A percentile compares a stretch with the other conserved stretches of the same genome.
These are phyloP conservation scores for Simplicillium aogashimaense DNA, from an alignment of 2,329 filamentous ascomycete species.

Conservation along the genomic window DNA sequence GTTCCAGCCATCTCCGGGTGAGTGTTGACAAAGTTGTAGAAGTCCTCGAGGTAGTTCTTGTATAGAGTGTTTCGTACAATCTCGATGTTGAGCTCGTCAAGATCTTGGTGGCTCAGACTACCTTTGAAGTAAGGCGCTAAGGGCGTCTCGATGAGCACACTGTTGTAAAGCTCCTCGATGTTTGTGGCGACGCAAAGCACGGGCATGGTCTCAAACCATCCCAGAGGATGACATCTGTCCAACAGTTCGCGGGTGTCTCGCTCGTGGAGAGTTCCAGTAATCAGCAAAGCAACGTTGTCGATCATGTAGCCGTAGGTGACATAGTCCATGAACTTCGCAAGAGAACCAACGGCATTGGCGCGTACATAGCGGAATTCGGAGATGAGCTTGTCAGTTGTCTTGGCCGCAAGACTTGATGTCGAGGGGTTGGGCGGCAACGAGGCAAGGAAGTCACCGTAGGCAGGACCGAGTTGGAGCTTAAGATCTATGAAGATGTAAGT, in stretches of 20 bases:
- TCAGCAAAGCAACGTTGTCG: conserved; percentile 95
- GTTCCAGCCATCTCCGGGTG: conserved; percentile 79
- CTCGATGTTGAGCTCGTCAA: conserved; percentile 98
- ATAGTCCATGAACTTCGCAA: conserved; percentile 95
- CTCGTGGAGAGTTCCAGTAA: conserved; percentile 95
- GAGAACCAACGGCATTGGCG: conserved; percentile 82
- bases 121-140: conserved; percentile 96
- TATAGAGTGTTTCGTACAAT: conserved; percentile 97
- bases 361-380: conserved; percentile 95
- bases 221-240: conserved; percentile 90
- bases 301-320: conserved; percentile 99
- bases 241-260: conserved; percentile 91
- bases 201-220: conserved; percentile 98
- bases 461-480: conserved; percentile 91
- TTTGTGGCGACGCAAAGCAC: conserved; percentile 97
- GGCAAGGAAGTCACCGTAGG: conserved; percentile 94
- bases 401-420: conserved; percentile 86
- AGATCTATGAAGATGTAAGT: conserved; percentile 53
- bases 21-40: conserved; percentile 87
- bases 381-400: conserved; percentile 96
- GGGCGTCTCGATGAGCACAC: conserved; percentile 91
- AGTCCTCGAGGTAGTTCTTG: conserved; percentile 99
- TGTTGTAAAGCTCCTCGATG: conserved; percentile 98
- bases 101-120: conserved; percentile 87
- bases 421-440: conserved; percentile 92